Evolutionary conservation across 768 basidiomycete species (phyloP), one percentile per base, ranked within the genome.

Genomic region (Tricholoma sp.): DNA sequence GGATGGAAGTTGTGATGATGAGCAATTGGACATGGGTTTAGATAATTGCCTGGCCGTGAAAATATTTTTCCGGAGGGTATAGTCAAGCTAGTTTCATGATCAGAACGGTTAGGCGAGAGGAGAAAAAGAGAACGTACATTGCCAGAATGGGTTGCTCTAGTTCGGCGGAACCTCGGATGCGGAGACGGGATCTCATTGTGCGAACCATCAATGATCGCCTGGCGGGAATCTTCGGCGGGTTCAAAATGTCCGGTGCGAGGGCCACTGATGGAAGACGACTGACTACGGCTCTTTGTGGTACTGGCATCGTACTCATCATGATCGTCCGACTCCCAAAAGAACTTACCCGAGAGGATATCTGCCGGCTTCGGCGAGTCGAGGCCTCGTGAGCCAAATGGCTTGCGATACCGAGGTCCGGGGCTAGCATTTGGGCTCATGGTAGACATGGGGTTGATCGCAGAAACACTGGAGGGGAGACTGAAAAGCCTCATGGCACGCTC

Each of bases 401-500:
- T 67, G 56, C 71, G 71, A 65, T 71, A 60, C 43, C 69, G 71
- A 4, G 71, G 74, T 14, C 72, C 65, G 34, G 82, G 81, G 55
- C 79, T 79, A 11, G 77, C 75, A 37, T 74, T 71, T 0, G 84
- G 82, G 58, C 82, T 84, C 66, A 91, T 78, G 7, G 86, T 90
- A n/a, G 85, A 89, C 65, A 86, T 71, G 51, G 89, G 89, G 58
- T 91, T 80, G 71, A 91, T 86, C 10, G 83, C 81, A 24, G 82
- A 81, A 41, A 87, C 79, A 18, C 76, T 79, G 57, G 75, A 69
- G 7, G 89, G 90, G 61, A 84, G 80, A 63, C 75, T 81, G 75
- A 90, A 88, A 46, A 88, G 75, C 58, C 77, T 74, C 83, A 90
- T 87, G 21, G 88, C 87, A 55, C 83, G 83, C n/a, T 83, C 82